Evolutionary conservation across 495 filamentous ascomycete genomes (phyloP), one percentile per base, ranked within the genome.

Genomic region (Neurospora intermedia): DNA sequence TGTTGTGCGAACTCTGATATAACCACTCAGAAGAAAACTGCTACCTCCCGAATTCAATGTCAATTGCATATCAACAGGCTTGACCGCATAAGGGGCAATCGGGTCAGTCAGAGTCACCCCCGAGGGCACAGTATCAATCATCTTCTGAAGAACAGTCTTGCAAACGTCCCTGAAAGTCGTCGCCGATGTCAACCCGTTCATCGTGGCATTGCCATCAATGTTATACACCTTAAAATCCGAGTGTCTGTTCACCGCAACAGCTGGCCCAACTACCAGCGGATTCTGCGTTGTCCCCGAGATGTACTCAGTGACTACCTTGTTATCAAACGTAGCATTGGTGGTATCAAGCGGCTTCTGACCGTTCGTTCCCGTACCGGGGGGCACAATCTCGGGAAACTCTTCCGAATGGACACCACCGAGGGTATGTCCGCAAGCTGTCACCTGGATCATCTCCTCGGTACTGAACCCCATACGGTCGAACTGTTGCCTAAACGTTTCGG

Each of bases 371-470:
- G 82, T 79, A 6, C 83, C 82, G 15, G 79, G 71, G 2, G 85
- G 80, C 2, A 89, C 85, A 54, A 89, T 85, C 20, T 85, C 78
- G 2, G 87, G 85, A 74, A 89, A 90, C 72, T 87, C 83, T 11
- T 72, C 76, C 7, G 82, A 82, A 78, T 91, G 89, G 8, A 90
- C 88, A 23, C 87, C 87, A 31, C 89, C 89, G 42, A 91, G 80
- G 4, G 87, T 86, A 76, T 91, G 89, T 2, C 89, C 89, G 73
- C 89, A 91, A 20, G 88, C 89, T 13, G 84, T 85, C 69, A 89
- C 81, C 73, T 86, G 84, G 69, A 91, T 89, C 86, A 89, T 89
- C 74, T 90, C 86, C 2, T 82, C 80, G 10, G 70, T 75, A 69
- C 78, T 84, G 78, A 89, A 90, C 15, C 89, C 89, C 82, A 89